phyloP scores from a whole-genome alignment of 2,329 filamentous ascomycete species.

The Ascocoryne sarcoides region DNA sequence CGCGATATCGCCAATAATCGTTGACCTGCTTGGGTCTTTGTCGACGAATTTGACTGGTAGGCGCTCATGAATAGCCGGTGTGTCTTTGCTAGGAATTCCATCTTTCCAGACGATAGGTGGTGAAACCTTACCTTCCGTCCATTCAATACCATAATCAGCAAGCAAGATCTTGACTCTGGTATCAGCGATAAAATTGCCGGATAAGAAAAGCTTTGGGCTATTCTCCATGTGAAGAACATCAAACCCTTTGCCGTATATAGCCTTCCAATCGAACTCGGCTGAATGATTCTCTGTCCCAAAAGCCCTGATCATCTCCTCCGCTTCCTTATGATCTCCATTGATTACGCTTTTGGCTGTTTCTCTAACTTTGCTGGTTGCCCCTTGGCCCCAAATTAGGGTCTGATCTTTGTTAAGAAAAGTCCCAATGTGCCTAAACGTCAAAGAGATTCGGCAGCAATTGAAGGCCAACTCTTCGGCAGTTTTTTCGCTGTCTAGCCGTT shows the following conservation, averaged over 20 bases:
- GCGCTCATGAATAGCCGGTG: slow-evolving; percentile 13
- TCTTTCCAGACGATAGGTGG: slow-evolving; percentile 25
- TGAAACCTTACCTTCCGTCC: slow-evolving; percentile 21
- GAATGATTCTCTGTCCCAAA: slow-evolving; percentile 82
- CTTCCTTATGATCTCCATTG: slow-evolving; percentile 59
- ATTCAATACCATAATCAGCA: slow-evolving; percentile 38
- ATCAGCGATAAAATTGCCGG: slow-evolving; percentile 39
- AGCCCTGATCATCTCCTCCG: slow-evolving; percentile 60
- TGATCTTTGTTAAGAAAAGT: slow-evolving; percentile 67
- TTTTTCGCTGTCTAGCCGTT: slow-evolving; percentile 61
- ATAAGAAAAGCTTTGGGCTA: slow-evolving; percentile 36
- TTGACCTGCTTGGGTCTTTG: slow-evolving; percentile 40
- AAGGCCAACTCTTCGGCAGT: slow-evolving; percentile 61
- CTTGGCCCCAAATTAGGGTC: slow-evolving; percentile 80
- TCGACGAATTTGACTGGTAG: slow-evolving; percentile 43
- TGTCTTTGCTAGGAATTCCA: slow-evolving; percentile 13
- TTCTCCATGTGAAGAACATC: slow-evolving; percentile 64
- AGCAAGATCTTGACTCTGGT: slow-evolving; percentile 42
- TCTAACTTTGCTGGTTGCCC: slow-evolving; percentile 61
- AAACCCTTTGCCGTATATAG: slow-evolving; percentile 69
- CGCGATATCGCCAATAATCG: slow-evolving; percentile 40
- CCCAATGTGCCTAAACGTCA: slow-evolving; percentile 84
- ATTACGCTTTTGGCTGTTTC: slow-evolving; percentile 53
- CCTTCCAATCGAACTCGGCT: slow-evolving; percentile 64
- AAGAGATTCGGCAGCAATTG: slow-evolving; percentile 70